Evolutionary conservation across 805 yeast genomes (phyloP).

Genomic region (Candida multigemmis): DNA sequence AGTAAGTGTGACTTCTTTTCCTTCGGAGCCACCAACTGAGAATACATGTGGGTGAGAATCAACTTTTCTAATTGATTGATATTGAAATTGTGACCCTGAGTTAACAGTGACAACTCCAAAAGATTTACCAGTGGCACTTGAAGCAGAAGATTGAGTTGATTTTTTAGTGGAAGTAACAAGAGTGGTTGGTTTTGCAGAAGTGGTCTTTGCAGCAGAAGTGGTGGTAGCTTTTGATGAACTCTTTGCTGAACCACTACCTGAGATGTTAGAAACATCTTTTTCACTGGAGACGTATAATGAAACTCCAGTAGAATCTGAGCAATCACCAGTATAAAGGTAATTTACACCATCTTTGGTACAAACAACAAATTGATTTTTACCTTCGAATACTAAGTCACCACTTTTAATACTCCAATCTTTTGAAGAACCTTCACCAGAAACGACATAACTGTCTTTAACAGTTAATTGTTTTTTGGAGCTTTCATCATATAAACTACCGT

Average conservation of each 20-base stretch:
- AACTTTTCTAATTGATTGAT: conserved; percentile 17
- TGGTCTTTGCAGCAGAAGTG: too few species aligned
- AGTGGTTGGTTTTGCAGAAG: too few species aligned
- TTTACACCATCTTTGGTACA: conserved; percentile 1
- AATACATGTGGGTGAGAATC: conserved; percentile 22
- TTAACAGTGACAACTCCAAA: neutral
- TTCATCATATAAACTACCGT: conserved; percentile 12
- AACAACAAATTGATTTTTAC: conserved; percentile 3
- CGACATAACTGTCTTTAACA: conserved; percentile 1
- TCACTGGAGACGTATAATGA: neutral
- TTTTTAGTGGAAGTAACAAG: too few species aligned
- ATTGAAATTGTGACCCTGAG: conserved; percentile 14
- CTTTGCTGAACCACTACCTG: neutral
- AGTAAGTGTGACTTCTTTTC: conserved; percentile 13
- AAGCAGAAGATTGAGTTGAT: neutral
- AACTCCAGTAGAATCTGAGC: neutral
- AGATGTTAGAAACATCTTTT: neutral
- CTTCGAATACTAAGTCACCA: conserved; percentile 3
- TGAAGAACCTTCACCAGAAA: conserved; percentile 1
- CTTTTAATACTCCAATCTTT: conserved; percentile 6
- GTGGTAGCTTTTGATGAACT: neutral
- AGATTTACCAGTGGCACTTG: neutral
- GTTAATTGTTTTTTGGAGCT: conserved; percentile 1
- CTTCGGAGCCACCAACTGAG: conserved; percentile 23
- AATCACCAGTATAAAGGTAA: neutral